A percentile compares a stretch with the other conserved stretches of the same genome.
Conservation (phyloP, 225 moss, liverwort and hornwort species). For the Sphagnum tenellum region DNA sequence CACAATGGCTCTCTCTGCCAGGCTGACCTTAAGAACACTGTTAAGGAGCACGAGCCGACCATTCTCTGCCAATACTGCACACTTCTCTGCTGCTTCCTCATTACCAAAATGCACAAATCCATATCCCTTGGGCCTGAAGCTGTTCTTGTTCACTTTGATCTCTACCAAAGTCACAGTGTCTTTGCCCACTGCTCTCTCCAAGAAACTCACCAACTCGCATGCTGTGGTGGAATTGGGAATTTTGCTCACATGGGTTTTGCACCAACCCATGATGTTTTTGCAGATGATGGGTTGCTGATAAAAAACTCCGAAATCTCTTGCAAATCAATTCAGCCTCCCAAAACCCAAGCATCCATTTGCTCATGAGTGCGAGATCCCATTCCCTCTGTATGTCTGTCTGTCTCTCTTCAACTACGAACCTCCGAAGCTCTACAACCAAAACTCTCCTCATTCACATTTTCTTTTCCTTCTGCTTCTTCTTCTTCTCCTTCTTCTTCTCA, state of each 20-base stretch:
- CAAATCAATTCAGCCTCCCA: too few relatives aligned
- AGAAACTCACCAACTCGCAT: conserved; percentile 14
- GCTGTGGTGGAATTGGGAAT: conserved; percentile 17
- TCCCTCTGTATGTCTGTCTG: too few relatives aligned
- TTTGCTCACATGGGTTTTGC: conserved; percentile 32
- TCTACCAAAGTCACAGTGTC: conserved; percentile 26
- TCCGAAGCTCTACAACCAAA: too few relatives aligned
- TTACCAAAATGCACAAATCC: conserved; percentile 32
- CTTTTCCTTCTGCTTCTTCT: too few relatives aligned
- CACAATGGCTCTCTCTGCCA: conserved; percentile 18
- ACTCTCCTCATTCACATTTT: too few relatives aligned
- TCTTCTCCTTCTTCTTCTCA: too few relatives aligned
- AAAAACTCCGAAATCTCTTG: too few relatives aligned
- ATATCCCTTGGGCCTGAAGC: conserved; percentile 17
- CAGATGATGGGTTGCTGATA: too few relatives aligned
- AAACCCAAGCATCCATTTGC: too few relatives aligned
- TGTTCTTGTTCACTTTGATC: conserved; percentile 10
- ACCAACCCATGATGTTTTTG: too few relatives aligned
- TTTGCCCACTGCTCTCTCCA: conserved; percentile 27
- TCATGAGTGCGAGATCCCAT: too few relatives aligned
- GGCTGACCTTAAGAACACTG: conserved; percentile 8
- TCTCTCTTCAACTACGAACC: too few relatives aligned
- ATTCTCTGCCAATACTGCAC: conserved; percentile 10
- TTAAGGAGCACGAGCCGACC: conserved; percentile 8
- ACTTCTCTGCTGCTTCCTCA: conserved; percentile 28